These are phyloP conservation scores for Candida gigantensis DNA, from an alignment of 1,139 yeast genomes.

Conservation along the genomic window DNA sequence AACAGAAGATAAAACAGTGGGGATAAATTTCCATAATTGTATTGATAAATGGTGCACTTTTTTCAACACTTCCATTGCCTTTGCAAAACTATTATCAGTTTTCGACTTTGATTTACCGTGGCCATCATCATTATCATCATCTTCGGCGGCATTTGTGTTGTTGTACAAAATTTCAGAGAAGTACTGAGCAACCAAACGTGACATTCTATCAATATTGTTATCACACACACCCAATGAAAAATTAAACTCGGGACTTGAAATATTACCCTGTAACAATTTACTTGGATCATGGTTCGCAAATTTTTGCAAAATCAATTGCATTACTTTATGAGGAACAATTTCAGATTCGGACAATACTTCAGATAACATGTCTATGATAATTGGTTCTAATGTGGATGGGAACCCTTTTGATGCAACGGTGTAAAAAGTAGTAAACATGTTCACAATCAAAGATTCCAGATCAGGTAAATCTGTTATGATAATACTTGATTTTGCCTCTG, in stretches of 20 bases:
- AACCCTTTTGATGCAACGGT: conserved; percentile 44
- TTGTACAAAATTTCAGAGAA: conserved; percentile 76
- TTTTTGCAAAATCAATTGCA: conserved; percentile 62
- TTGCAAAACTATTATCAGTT: conserved; percentile 17
- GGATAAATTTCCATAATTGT: conserved; percentile 76
- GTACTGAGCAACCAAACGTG: conserved; percentile 76
- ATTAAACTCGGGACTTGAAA: conserved; percentile 59
- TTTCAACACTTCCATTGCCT: conserved; percentile 45
- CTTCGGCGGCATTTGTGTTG: conserved; percentile 30
- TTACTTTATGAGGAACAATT: conserved; percentile 60
- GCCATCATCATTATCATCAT: conserved; percentile 18
- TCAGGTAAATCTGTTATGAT: conserved; percentile 75
- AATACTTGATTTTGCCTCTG: conserved; percentile 80
- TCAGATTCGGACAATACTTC: conserved; percentile 80
- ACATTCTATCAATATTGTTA: conserved; percentile 70
- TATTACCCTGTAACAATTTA: conserved; percentile 19
- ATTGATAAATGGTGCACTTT: conserved; percentile 65
- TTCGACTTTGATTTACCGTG: conserved; percentile 1
- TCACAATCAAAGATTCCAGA: conserved; percentile 54
- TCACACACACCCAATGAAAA: conserved; percentile 71
- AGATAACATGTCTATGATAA: conserved; percentile 67
- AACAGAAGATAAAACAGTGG: conserved; percentile 71
- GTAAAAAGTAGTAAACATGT: conserved; percentile 65
- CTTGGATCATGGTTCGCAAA: conserved; percentile 28
- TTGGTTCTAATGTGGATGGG: conserved; percentile 52